Base-by-base conservation (phyloP, 352 stramenopile species). In the Globisporangium solare region DNA sequence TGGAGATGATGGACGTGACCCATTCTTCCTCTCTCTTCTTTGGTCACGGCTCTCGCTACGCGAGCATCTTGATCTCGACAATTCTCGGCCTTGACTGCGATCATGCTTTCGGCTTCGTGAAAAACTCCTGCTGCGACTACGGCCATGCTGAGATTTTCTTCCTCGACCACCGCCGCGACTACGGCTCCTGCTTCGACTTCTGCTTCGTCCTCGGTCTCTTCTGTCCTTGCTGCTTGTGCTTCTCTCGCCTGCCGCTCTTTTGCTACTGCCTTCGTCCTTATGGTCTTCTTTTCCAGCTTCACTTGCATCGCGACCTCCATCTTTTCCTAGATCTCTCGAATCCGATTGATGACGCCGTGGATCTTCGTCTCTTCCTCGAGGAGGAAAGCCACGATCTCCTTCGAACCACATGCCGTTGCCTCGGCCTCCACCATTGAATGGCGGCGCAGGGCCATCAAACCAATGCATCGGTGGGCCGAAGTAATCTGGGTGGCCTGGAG, bases 401-500 rank as follows among this genome's bases (percentile, higher is more conserved):
- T 84, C 67, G 45, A 65, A 71, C 57, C 74, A 79, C 52, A 68
- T 74, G 45, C 77, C 64, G 12, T 75, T 71, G 35, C 70, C 74
- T 13, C 70, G 49, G 10, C 77, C 68, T 21, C 71, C 70, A 18
- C 71, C 65, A 18, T 61, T 70, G 60, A 87, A 89, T 24, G 73
- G 74, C 7, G 72, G 74, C 41, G 67, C 72, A 7, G 65, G 69
- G 0, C 82, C 82, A 56, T 89, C 79, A 50, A 89, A 92, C 82
- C 79, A 92, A 2, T 72, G 79, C 31, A 70, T 69, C 5, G 77
- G 79, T 32, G 77, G 79, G 10, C 79, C 82, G 59, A 88, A 89
- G 73, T 87, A 92, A 59, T 92, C 81, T 14, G 81, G 81, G 27
- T 89, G 79, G 24, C 79, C 82, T 27, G 77, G 79, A 14, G 79